Evolutionary conservation across 2,329 filamentous ascomycete genomes (phyloP), one percentile per base, ranked within the genome.

Genomic region (Fusarium decemcellulare): DNA sequence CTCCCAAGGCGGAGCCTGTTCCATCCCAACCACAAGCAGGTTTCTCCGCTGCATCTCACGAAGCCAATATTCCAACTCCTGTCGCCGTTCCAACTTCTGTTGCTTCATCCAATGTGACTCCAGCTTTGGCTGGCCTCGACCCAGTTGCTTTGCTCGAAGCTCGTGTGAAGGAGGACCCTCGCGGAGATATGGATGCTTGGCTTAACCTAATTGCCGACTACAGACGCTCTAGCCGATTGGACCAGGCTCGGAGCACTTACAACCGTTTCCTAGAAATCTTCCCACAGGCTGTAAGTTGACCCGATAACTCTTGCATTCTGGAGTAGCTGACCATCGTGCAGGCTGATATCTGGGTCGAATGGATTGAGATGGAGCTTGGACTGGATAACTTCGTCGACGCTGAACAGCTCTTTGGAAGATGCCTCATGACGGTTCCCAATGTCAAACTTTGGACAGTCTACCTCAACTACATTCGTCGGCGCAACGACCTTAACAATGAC

Each of bases 151-250:
- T 95, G 63, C 86, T 98, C 76, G 95, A 99, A 83, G 93, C 96
- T 79, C 91, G 95, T 76, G 92, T 98, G 79, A 91, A 92, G 78
- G 93, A 98, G 76, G 96, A 99, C 77, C 93, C 95, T 15, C 92
- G 94, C 74, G 96, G 95, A 76, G 95, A 98, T 74, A 89, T 96
- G 80, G 93, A 96, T 78, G 94, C 95, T 34, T 99, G 96, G 96
- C 83, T 97, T 74, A 88, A 89, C 70, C 86, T 99, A 77, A 95
- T 99, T 77, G 88, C 89, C 71, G 94, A 98, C 78, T 90, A 97
- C 79, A 92, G 92, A 73, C 91, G 89, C 75, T 93, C 92, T 74
- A 92, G 92, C 81, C 93, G 94, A 79, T 83, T 95, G 67, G 93
- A 97, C 65, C 92, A 95, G 74, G 89, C 93, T 30, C 90, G 95